Evolutionary conservation across 108 stramenopile species (phyloP).

Genomic region (Phaeodactylum tricornutum): DNA sequence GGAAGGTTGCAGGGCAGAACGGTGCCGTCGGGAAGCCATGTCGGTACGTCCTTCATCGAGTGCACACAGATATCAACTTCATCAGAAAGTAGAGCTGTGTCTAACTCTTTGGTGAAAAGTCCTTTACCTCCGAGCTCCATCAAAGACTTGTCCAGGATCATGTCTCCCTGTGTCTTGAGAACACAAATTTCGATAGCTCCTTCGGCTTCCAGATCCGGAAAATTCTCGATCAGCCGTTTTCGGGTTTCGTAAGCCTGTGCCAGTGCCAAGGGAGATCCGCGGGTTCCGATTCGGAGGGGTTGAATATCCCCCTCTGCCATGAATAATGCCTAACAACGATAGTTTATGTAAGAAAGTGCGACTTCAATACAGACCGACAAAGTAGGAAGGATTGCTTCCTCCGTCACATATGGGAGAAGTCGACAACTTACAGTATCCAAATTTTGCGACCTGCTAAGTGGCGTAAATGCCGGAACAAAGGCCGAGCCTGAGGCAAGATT

Average conservation of each 20-base stretch:
- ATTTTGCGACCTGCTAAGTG: too few relatives aligned
- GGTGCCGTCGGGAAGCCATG: constrained; percentile 96
- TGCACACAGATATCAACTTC: constrained; percentile 99
- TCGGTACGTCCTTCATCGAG: constrained; percentile 99
- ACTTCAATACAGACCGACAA: background rate
- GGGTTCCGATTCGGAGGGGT: constrained; percentile 93
- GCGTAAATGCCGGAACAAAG: too few relatives aligned
- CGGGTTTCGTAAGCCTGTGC: constrained; percentile 98
- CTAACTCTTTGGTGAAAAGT: constrained; percentile 99
- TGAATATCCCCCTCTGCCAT: constrained; percentile 59
- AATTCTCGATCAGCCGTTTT: constrained; percentile 75
- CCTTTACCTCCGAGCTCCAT: constrained; percentile 99
- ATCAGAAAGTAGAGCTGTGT: constrained; percentile 89
- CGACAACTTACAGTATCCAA: too few relatives aligned
- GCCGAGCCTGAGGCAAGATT: too few relatives aligned
- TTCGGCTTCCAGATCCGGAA: constrained; percentile 88
- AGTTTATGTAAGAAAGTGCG: background rate
- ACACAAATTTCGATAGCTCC: constrained; percentile 96
- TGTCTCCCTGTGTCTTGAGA: constrained; percentile 98
- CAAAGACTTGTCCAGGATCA: constrained; percentile 97
- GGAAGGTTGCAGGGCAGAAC: constrained; percentile 95
- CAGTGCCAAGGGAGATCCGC: constrained; percentile 96
- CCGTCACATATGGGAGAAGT: too few relatives aligned
- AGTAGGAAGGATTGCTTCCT: too few relatives aligned
- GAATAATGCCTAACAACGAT: constrained; percentile 9